Conservation (phyloP, 305 asterid genomes). For the Ajuga reptans region DNA sequence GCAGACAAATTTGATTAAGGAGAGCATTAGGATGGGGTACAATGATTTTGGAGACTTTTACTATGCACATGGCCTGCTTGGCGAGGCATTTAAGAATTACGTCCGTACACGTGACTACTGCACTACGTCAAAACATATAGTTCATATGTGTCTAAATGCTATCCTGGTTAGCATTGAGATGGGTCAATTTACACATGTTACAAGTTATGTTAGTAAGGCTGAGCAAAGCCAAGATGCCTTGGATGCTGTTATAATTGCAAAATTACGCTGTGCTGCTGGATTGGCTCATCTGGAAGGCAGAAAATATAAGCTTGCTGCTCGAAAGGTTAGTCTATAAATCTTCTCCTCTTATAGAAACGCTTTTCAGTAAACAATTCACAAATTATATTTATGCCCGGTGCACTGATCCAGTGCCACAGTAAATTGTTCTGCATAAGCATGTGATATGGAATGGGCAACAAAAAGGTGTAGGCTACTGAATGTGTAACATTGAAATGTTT, state of each 20-base stretch:
- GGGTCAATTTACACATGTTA: conserved; percentile 91
- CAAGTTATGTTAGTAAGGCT: conserved; percentile 82
- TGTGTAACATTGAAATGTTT: not conserved
- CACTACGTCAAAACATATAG: conserved; percentile 78
- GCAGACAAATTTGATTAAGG: conserved; percentile 93
- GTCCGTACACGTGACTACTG: conserved; percentile 96
- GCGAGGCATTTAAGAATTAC: conserved; percentile 81
- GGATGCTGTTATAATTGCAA: conserved; percentile 59
- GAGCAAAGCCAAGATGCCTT: conserved; percentile 70
- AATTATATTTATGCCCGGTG: not conserved
- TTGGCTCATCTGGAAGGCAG: conserved; percentile 72
- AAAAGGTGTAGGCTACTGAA: not conserved
- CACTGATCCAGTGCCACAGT: not conserved
- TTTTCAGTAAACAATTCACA: not conserved
- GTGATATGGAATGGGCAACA: not conserved
- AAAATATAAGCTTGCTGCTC: conserved; percentile 88
- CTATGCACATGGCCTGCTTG: conserved; percentile 78
- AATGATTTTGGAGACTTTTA: conserved; percentile 92
- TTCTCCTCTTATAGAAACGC: not conserved
- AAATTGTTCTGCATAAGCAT: conserved; percentile 2
- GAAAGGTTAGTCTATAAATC: conserved; percentile 54
- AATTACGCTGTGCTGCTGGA: conserved; percentile 83
- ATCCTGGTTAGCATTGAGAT: conserved; percentile 90
- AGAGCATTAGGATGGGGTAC: conserved; percentile 97
- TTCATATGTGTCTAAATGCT: conserved; percentile 83